Evolutionary conservation across 139 green algal species (phyloP).

Genomic region (Tetradesmus obliquus): DNA sequence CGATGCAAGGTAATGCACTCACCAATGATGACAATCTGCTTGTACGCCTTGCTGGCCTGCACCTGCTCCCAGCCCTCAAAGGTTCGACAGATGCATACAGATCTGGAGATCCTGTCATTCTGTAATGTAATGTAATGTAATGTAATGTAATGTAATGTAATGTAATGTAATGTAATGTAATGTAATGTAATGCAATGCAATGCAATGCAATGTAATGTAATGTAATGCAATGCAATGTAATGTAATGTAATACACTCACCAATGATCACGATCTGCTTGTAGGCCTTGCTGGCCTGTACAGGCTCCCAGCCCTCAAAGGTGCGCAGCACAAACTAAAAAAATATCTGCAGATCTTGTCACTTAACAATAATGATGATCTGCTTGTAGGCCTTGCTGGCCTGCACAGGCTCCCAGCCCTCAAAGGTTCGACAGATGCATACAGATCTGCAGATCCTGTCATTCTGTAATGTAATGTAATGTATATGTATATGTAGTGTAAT

Average conservation of each 20-base stretch:
- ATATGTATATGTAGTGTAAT: too few species aligned
- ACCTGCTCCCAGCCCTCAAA: constrained; percentile 4
- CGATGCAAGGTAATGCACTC: background rate
- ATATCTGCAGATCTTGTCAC: background rate
- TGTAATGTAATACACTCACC: background rate
- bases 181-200: too few species aligned
- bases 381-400: background rate
- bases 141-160: too few species aligned
- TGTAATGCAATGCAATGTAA: too few species aligned
- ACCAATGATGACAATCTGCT: constrained; percentile 24
- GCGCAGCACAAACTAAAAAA: too few species aligned
- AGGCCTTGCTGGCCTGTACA: background rate
- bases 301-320: constrained; percentile 28
- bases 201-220: too few species aligned
- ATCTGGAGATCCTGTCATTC: background rate
- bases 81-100: background rate
- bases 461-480: too few species aligned
- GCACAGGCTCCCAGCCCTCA: constrained; percentile 10
- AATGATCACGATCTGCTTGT: constrained; percentile 19
- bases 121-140: too few species aligned
- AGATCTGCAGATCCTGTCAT: background rate
- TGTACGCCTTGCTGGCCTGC: background rate
- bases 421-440: background rate
- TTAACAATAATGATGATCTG: constrained; percentile 22
- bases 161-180: too few species aligned